phyloP scores from a whole-genome alignment of 2,329 filamentous ascomycete genomes.

The Trichoderma simmonsii region DNA sequence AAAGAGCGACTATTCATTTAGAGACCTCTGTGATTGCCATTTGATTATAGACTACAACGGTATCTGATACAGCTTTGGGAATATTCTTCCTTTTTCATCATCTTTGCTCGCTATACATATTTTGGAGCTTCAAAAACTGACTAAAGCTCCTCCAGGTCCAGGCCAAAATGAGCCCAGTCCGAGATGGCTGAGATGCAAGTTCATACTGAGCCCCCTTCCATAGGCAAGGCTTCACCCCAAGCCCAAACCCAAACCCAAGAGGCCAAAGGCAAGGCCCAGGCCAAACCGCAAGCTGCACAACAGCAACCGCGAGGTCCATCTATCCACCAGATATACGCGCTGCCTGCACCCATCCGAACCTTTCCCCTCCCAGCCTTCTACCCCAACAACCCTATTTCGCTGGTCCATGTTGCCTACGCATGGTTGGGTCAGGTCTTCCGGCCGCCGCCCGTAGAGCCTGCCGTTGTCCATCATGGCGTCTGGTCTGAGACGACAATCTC shows the following conservation, averaged over 20 bases:
- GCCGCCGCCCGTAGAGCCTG: constrained; percentile 61
- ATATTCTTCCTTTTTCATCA: not conserved
- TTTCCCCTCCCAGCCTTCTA: constrained; percentile 86
- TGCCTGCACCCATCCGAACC: constrained; percentile 74
- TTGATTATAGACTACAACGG: constrained; percentile 89
- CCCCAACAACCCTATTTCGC: constrained; percentile 85
- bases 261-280: constrained; percentile 21
- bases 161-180: constrained; percentile 46
- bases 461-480: constrained; percentile 64
- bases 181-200: constrained; percentile 43
- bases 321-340: constrained; percentile 72
- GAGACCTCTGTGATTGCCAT: constrained; percentile 58
- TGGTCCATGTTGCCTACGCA: constrained; percentile 74
- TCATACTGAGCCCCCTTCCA: constrained; percentile 22
- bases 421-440: constrained; percentile 73
- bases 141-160: constrained; percentile 24
- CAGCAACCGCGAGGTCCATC: constrained; percentile 39
- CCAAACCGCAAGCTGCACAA: constrained; percentile 23
- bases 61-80: constrained; percentile 67
- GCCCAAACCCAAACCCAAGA: constrained; percentile 22
- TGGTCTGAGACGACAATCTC: constrained; percentile 82
- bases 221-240: constrained; percentile 20
- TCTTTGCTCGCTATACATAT: not conserved
- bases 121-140: constrained; percentile 5
- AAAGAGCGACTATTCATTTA: constrained; percentile 58